These are phyloP conservation scores for Penicillium diatomitis DNA, from an alignment of 495 filamentous ascomycete species.

Conservation along the genomic window DNA sequence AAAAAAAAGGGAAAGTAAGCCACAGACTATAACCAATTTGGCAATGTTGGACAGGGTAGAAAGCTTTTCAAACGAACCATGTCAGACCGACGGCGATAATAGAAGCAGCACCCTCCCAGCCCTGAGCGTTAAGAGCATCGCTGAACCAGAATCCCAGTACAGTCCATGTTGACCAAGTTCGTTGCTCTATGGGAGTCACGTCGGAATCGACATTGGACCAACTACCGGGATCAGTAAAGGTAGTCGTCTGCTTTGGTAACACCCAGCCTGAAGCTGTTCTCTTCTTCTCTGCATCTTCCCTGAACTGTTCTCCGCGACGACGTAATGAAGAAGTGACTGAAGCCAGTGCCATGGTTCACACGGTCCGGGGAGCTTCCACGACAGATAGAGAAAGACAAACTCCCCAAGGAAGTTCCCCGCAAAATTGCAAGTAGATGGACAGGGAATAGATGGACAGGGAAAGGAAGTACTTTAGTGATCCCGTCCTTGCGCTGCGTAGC, in stretches of 20 bases:
- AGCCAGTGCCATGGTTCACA: neutral
- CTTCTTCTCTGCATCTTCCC: neutral
- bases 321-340: neutral
- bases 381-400: no score
- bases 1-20: neutral
- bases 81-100: slow-evolving; percentile 43
- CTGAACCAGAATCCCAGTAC: slow-evolving; percentile 42
- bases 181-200: slow-evolving; percentile 31
- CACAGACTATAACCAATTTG: neutral
- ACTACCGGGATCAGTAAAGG: neutral
- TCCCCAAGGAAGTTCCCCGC: no score
- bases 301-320: neutral
- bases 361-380: neutral
- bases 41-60: neutral
- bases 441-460: no score
- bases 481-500: no score
- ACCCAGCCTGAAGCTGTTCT: neutral
- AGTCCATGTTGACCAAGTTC: slow-evolving; percentile 34
- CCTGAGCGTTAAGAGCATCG: slow-evolving; percentile 36
- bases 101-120: slow-evolving; percentile 31
- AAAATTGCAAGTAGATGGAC: no score
- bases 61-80: slow-evolving; percentile 20
- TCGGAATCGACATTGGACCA: slow-evolving; percentile 41
- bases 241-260: neutral
- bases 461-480: no score